Base-by-base conservation (phyloP, 1,284 basidiomycete genomes). In the Rhodotorula sp. region DNA sequence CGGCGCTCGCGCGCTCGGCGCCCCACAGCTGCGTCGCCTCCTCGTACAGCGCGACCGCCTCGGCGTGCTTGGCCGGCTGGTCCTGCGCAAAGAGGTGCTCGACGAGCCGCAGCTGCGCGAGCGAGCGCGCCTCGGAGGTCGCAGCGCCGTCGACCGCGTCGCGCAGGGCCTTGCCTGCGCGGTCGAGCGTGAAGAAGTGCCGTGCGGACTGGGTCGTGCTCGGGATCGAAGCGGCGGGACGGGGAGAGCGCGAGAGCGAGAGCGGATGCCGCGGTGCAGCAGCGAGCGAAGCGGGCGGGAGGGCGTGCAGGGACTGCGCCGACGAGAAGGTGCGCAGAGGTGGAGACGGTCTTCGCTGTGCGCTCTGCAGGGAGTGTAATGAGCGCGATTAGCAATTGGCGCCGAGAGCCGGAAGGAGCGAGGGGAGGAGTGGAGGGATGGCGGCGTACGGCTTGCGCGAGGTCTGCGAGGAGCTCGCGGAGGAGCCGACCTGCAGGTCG, bases 21-120 rank as follows among this genome's bases (percentile, higher is more conserved):
- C 16, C 13, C 72, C 70, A 74, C 23, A 76, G 46, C 5, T 61
- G 61, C 3, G 64, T 65, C 45, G 58, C 46, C n/a, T 67, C 60
- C 52, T 76, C 75, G 64, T 66, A 76, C 3, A 63, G 46, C 1
- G 49, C 45, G 4, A 73, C 34, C 23, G 64, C 45, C 49, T 64
- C 65, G 52, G 60, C 44, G 12, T 23, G 25, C 3, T 55, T 25
- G 5, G 25, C 25, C 7, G 41, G 53, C 17, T 23, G 41, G 34
- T 64, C 62, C 25, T 42, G 50, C 17, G 67, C 53, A 59, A 52
- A 41, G 10, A 67, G 45, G 17, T 27, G 45, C 19, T 19, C 12
- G 16, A 54, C 42, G 57, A 66, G 64, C 8, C 16, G 41, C 16
- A 67, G 44, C 10, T 67, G 50, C 2, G 59, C 59, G 34, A 8